Base-by-base conservation (phyloP, 2,329 filamentous ascomycete species). In the Sodiomyces alkalinus region DNA sequence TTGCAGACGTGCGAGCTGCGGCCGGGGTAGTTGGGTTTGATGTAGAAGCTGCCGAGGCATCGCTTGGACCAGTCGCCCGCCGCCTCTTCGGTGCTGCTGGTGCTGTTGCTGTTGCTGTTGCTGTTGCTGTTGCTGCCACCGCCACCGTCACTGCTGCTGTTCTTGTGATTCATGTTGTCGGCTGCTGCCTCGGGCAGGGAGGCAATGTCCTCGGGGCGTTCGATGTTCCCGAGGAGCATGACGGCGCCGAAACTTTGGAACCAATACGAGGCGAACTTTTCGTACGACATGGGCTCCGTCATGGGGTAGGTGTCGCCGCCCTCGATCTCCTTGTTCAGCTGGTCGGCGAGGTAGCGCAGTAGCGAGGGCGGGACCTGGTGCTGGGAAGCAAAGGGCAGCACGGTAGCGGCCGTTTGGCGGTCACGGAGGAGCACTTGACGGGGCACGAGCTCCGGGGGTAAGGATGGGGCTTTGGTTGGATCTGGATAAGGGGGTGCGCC, bases 11-110 rank as follows among this genome's bases (percentile, higher is more conserved):
- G 85, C 52, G 80, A 90, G 55, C 80, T 90, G 33, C 85, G 69
- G 26, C 85, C 85, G 0, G 85, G 83, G 50, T 92, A 93, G 53
- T 93, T 92, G 26, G 85, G 83, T 57, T 90, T 86, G 62, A 92
- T 80, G 55, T 90, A 92, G 55, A 92, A 92, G 55, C 81, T 92
- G 32, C 85, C 85, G 23, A 93, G 59, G 43, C 83, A 92, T 43
- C 79, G 66, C 45, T 74, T 75, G 39, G 73, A 68, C 83, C 85
- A 92, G 52, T 87, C 80, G 39, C 62, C 60, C 51, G 64, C 52
- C 53, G 74, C 53, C n/a, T n/a, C n/a, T n/a, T n/a, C n/a, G 41
- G 23, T 24, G 22, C 22, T 13, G 6, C 11, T 8, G 12, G 22
- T 15, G 6, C 8, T 7, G 23, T 15, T 17, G 7, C 14, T 17